Evolutionary conservation across 2,329 filamentous ascomycete species (phyloP).

Genomic region (Fusarium torreyae): DNA sequence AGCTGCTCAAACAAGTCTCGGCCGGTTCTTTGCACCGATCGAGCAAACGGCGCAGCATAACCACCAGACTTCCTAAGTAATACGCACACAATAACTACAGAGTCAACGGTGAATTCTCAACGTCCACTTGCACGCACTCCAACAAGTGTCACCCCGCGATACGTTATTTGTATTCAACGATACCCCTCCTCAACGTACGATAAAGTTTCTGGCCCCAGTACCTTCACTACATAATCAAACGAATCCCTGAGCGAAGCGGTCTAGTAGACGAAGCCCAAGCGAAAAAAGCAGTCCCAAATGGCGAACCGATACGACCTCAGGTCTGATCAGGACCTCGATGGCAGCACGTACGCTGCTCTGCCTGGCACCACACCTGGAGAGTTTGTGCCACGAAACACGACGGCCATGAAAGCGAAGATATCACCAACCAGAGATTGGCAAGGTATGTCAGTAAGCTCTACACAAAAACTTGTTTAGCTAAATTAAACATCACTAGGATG

Average conservation of each 20-base stretch:
- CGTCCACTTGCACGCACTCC: neutral
- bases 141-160: slow-evolving; percentile 38
- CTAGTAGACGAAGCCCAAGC: neutral
- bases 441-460: slow-evolving; percentile 45
- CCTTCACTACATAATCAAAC: neutral
- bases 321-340: slow-evolving; percentile 49
- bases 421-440: slow-evolving; percentile 44
- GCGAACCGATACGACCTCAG: slow-evolving; percentile 48
- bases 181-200: slow-evolving; percentile 27
- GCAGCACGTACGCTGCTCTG: slow-evolving; percentile 51
- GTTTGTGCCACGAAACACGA: slow-evolving; percentile 53
- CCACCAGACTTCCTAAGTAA: neutral
- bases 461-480: slow-evolving; percentile 14
- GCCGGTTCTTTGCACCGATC: slow-evolving; percentile 4
- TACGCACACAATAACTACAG: neutral
- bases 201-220: neutral
- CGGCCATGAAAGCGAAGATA: slow-evolving; percentile 53
- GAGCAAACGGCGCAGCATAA: slow-evolving; percentile 2
- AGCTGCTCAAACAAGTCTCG: slow-evolving; percentile 3
- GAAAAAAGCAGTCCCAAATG: slow-evolving; percentile 43
- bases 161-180: slow-evolving; percentile 5
- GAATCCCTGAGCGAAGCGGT: neutral
- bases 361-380: slow-evolving; percentile 52
- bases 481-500: slow-evolving; percentile 49
- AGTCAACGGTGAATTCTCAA: neutral